These are phyloP conservation scores for Leucosporidium creatinivorum DNA, from an alignment of 768 basidiomycete species.

Conservation along the genomic window DNA sequence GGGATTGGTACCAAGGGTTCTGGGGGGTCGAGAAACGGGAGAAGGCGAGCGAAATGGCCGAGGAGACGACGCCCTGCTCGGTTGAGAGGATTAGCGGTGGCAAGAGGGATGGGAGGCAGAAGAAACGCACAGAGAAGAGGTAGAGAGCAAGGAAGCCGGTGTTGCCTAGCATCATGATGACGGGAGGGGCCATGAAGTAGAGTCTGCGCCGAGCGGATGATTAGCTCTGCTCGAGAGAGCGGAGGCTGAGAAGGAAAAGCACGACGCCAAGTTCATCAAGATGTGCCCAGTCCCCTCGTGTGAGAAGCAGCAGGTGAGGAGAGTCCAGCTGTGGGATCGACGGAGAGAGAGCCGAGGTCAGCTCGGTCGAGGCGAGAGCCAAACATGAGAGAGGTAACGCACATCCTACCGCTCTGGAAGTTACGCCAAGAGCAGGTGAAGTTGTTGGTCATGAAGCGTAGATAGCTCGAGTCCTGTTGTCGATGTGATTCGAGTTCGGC, in stretches of 20 bases:
- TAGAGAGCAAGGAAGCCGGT: slow-evolving; percentile 65
- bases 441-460: slow-evolving; percentile 54
- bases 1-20: slow-evolving; percentile 9
- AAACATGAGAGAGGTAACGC: slow-evolving; percentile 28
- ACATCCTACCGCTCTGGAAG: slow-evolving; percentile 60
- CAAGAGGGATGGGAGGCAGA: too few species aligned
- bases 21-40: slow-evolving; percentile 9
- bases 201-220: slow-evolving; percentile 47
- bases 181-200: slow-evolving; percentile 64
- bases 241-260: background rate
- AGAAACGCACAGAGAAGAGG: slow-evolving; percentile 50
- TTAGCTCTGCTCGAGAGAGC: too few species aligned
- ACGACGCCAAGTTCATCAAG: slow-evolving; percentile 16
- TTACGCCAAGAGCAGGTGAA: slow-evolving; percentile 60
- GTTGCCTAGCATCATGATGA: slow-evolving; percentile 59
- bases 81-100: background rate
- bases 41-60: slow-evolving; percentile 14
- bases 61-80: slow-evolving; percentile 12
- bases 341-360: background rate
- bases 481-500: too few species aligned
- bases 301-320: slow-evolving; percentile 64
- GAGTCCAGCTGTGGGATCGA: slow-evolving; percentile 59
- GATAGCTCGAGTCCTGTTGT: slow-evolving; percentile 41
- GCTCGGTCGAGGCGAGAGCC: background rate
- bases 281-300: slow-evolving; percentile 20